Percentiles rank a stretch among this genome's conserved stretches.
phyloP scores from a whole-genome alignment of 179 eudicot genomes.

The Camellia oleifera region DNA sequence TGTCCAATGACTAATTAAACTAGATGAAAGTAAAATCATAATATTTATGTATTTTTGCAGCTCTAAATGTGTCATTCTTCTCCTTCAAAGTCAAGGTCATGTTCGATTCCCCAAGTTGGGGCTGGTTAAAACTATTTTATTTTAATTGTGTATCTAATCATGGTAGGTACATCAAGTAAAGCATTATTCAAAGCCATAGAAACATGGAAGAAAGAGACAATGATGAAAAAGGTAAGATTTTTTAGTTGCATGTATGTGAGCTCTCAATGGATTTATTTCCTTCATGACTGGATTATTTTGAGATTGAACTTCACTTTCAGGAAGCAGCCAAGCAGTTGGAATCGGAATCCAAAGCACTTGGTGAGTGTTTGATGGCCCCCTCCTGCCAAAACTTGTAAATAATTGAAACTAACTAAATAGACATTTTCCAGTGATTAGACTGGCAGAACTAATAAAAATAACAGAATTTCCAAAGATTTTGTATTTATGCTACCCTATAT shows the following conservation, averaged over 20 bases:
- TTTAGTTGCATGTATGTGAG: not conserved
- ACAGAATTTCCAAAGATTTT: too few species aligned
- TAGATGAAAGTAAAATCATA: not conserved
- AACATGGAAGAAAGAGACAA: constrained; percentile 66
- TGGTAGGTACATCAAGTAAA: constrained; percentile 58
- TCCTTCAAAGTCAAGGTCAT: too few species aligned
- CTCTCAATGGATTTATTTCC: not conserved
- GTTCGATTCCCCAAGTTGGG: too few species aligned
- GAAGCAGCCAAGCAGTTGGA: constrained; percentile 46
- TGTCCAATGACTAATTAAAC: not conserved
- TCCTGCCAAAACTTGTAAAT: not conserved
- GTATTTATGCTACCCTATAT: too few species aligned
- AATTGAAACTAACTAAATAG: not conserved
- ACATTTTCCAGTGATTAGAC: not conserved
- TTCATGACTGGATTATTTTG: not conserved
- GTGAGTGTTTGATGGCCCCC: not conserved
- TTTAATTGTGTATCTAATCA: not conserved
- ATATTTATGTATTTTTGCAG: not conserved
- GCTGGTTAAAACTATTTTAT: too few species aligned
- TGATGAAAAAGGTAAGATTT: constrained; percentile 37
- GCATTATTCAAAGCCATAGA: constrained; percentile 57
- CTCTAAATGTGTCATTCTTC: not conserved
- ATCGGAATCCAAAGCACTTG: constrained; percentile 29
- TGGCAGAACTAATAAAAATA: not conserved
- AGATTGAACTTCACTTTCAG: constrained; percentile 33